Base-by-base conservation (phyloP, 2,329 filamentous ascomycete genomes). In the Exophiala sp. region DNA sequence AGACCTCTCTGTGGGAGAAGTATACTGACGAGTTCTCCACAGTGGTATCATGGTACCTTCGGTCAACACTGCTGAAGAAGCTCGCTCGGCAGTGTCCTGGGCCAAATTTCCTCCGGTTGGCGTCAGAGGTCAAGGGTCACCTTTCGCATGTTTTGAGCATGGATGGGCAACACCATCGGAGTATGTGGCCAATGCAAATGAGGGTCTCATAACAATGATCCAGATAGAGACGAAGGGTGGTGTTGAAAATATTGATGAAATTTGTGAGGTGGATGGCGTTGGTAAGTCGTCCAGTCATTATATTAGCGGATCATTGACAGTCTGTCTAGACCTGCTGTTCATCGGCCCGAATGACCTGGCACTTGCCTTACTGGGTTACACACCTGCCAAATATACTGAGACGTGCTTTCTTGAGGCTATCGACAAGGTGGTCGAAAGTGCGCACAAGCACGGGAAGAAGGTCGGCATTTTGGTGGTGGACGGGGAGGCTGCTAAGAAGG, bases 371-470 rank as follows among this genome's bases (percentile, higher is more conserved):
- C 80, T 89, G 36, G 74, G 85, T 18, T 73, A 85, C 57, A 80
- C 79, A 1, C 78, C 78, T 44, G 79, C 87, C 62, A 69, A 67
- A 20, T 74, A 75, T 0, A 72, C 78, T 46, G 76, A 81, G 58
- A 77, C 78, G 0, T 78, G 84, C 55, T 75, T 88, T 55, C 72
- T 80, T 32, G 72, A 73, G 33, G 85, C 85, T 14, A 80, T 88
- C 50, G 74, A 75, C 42, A 80, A 75, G 56, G 75, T 85, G 43
- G 72, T 84, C 8, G 72, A 72, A 10, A 84, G 85, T 2, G 78
- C 82, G 3, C 74, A 76, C 47, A 78, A 75, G 57, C 78, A 85
- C 9, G 84, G 84, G 16, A 88, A 87, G 70, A 86, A 85, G 72
- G 78, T 78, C 5, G 86, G 81, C 0, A 70, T 75, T 1, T 71